Evolutionary conservation across 2,329 filamentous ascomycete species (phyloP), one percentile per base, ranked within the genome.

Genomic region (Phialophora macrospora): DNA sequence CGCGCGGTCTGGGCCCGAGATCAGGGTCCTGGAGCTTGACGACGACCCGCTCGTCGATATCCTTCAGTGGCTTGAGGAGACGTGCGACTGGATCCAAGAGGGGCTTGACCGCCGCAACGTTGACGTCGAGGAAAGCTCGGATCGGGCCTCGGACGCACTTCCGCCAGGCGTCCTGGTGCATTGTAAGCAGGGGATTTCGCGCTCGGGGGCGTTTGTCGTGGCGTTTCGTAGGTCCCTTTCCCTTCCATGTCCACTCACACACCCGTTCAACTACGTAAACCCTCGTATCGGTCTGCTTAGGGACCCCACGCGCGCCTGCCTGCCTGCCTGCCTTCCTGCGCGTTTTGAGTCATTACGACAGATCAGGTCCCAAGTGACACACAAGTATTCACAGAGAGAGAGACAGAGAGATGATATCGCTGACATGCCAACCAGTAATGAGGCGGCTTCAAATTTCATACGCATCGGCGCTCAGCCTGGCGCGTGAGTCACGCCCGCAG

Each of bases 181-280:
- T 66, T 73, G 71, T 51, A 65, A 62, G 48, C 71, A 73, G 55
- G 72, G 71, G 4, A 70, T 73, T 30, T 72, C 71, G 24, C 70
- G 71, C 7, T 71, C 68, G 12, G 69, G 67, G 6, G 64, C 69
- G 20, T 62, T 73, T 24, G 56, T 72, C 32, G 60, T 72, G 26
- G 72, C 65, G 54, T 73, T 70, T 51, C 58, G 72, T 73, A 61
- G 65, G 71, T 70, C 20, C 41, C 7, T 17, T n/a, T 17, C 8
- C 5, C 2, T 8, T n/a, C 17, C 8, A 8, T 44, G 4, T n/a
- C 38, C 20, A 7, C 11, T 12, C 32, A 11, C 32, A 34, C 11
- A 11, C 32, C 32, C 4, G 2, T 11, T 12, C 32, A 34, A 4
- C 11, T 3, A 12, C 4, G 32, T 34, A 12, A 34, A 12, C 11